A percentile compares a stretch with the other conserved stretches of the same genome.
Evolutionary conservation across 805 yeast genomes (phyloP).

Genomic region (Candida schatavii): DNA sequence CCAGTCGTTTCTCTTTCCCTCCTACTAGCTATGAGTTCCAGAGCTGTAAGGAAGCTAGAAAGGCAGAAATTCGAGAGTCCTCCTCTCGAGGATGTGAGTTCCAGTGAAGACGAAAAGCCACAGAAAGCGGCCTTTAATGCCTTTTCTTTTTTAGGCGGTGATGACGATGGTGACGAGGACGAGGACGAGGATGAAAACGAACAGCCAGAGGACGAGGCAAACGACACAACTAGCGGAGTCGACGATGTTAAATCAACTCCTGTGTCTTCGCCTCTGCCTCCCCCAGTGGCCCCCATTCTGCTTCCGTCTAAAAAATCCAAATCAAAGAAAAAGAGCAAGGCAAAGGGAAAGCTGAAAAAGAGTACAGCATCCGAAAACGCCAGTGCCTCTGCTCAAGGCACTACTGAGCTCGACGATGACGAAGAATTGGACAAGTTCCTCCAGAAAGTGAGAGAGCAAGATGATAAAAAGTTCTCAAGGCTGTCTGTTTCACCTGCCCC

Average conservation of each 20-base stretch:
- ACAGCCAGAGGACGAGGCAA: slow-evolving; percentile 8
- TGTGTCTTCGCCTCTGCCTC: neutral
- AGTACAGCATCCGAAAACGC: slow-evolving; percentile 19
- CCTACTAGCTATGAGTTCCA: slow-evolving; percentile 51
- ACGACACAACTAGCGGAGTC: no score
- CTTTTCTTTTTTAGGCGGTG: slow-evolving; percentile 41
- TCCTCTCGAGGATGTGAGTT: slow-evolving; percentile 11
- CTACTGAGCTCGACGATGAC: no score
- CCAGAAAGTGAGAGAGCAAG: slow-evolving; percentile 35
- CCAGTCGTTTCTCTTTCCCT: no score
- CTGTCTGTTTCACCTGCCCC: slow-evolving; percentile 6
- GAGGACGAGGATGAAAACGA: slow-evolving; percentile 14
- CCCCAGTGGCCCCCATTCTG: slow-evolving; percentile 9
- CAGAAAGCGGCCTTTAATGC: slow-evolving; percentile 33
- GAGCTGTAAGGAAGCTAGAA: slow-evolving; percentile 46
- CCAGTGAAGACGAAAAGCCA: slow-evolving; percentile 14
- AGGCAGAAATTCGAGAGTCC: slow-evolving; percentile 21
- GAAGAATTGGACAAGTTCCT: slow-evolving; percentile 59
- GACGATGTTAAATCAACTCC: no score
- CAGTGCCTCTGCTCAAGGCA: no score
- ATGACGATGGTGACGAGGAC: slow-evolving; percentile 23
- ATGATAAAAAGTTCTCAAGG: slow-evolving; percentile 2
- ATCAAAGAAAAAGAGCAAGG: slow-evolving; percentile 15
- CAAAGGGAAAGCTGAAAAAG: slow-evolving; percentile 7
- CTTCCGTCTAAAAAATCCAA: slow-evolving; percentile 8